Evolutionary conservation across 805 yeast genomes (phyloP).

Genomic region (Saturnispora serradocipensis): DNA sequence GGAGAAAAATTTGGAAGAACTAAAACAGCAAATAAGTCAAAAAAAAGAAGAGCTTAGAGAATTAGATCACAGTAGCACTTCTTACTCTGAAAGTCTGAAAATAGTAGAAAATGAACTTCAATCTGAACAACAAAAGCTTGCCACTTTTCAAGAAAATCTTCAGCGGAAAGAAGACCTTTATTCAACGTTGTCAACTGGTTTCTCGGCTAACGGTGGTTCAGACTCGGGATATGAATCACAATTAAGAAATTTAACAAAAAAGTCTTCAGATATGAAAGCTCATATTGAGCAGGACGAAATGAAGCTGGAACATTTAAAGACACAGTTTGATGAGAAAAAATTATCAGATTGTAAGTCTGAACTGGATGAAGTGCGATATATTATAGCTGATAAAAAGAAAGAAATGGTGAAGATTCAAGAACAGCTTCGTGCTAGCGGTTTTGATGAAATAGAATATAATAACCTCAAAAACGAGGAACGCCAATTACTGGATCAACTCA

Average conservation of each 20-base stretch:
- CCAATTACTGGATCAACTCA: slow-evolving; percentile 34
- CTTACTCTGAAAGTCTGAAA: slow-evolving; percentile 26
- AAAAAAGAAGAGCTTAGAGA: slow-evolving; percentile 5
- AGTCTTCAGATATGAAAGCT: slow-evolving; percentile 44
- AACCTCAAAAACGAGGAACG: slow-evolving; percentile 40
- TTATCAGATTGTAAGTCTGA: slow-evolving; percentile 39
- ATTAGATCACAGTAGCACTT: slow-evolving; percentile 12
- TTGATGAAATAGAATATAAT: slow-evolving; percentile 37
- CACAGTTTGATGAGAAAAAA: slow-evolving; percentile 35
- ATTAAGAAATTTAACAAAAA: slow-evolving; percentile 51
- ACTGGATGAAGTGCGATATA: slow-evolving; percentile 43
- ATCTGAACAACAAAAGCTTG: slow-evolving; percentile 35
- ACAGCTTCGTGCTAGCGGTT: slow-evolving; percentile 46
- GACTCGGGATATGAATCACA: slow-evolving; percentile 75
- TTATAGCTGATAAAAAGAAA: slow-evolving; percentile 34
- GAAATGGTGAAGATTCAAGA: slow-evolving; percentile 32
- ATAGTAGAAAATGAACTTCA: slow-evolving; percentile 38
- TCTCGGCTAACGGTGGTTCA: slow-evolving; percentile 71
- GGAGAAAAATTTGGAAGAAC: slow-evolving; percentile 27
- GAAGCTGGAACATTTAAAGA: slow-evolving; percentile 43
- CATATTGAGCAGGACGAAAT: slow-evolving; percentile 50
- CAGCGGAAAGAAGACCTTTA: slow-evolving; percentile 66
- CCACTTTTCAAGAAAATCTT: slow-evolving; percentile 36
- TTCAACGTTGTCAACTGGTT: slow-evolving; percentile 78
- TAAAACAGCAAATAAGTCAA: slow-evolving; percentile 22